These are phyloP conservation scores for Mycena metata DNA, from an alignment of 768 basidiomycete species.

Conservation along the genomic window DNA sequence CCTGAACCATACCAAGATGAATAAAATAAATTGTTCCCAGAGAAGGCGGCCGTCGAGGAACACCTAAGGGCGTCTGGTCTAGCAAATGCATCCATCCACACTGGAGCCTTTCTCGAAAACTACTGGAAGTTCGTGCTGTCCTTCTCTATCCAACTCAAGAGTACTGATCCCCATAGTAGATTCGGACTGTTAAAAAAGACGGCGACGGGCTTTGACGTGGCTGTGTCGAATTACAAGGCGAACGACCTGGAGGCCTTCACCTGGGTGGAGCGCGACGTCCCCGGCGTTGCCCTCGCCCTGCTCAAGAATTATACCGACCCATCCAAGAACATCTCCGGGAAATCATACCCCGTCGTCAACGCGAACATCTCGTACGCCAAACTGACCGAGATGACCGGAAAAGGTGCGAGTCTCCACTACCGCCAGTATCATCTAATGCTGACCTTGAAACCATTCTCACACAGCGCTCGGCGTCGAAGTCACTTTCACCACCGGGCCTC, in stretches of 20 bases:
- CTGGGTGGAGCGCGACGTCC: slow-evolving; percentile 14
- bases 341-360: slow-evolving; percentile 20
- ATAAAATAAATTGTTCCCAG: neutral
- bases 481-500: slow-evolving; percentile 1
- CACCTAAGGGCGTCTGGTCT: slow-evolving; percentile 12
- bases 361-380: slow-evolving; percentile 12
- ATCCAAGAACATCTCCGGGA: slow-evolving; percentile 4
- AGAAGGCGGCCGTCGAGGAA: neutral
- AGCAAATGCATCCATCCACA: slow-evolving; percentile 1
- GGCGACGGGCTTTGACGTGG: slow-evolving; percentile 6
- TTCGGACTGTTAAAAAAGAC: slow-evolving; percentile 7
- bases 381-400: slow-evolving; percentile 13
- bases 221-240: neutral
- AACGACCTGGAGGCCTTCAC: neutral
- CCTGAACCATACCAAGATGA: no score
- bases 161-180: neutral
- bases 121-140: slow-evolving; percentile 2
- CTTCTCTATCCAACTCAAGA: neutral
- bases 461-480: slow-evolving; percentile 21
- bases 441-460: no score
- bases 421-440: no score
- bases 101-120: slow-evolving; percentile 7
- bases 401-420: slow-evolving; percentile 3
- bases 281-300: slow-evolving; percentile 1
- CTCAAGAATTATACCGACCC: slow-evolving; percentile 5